Conservation (phyloP, 768 basidiomycete species). For the Leccinellum luteum region DNA sequence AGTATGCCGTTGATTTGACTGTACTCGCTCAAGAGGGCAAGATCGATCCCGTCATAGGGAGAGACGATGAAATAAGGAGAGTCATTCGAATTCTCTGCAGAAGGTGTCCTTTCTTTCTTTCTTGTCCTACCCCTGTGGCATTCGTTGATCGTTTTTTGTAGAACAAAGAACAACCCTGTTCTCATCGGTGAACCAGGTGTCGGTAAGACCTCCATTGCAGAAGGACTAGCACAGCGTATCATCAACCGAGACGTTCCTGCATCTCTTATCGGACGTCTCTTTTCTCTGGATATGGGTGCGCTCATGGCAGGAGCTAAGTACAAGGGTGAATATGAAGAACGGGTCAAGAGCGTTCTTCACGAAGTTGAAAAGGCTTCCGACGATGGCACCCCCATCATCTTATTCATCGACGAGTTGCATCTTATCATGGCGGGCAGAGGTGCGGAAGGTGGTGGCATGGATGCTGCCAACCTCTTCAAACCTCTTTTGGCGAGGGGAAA, state of each 20-base stretch:
- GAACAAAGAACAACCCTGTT: constrained; percentile 97
- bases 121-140: neutral
- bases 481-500: constrained; percentile 88
- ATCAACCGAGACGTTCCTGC: constrained; percentile 90
- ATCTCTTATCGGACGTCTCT: constrained; percentile 69
- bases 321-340: constrained; percentile 96
- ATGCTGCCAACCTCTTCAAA: constrained; percentile 90
- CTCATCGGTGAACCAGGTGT: constrained; percentile 94
- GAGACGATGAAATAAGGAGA: constrained; percentile 89
- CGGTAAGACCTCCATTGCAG: constrained; percentile 93
- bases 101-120: constrained; percentile 41
- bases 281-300: constrained; percentile 91
- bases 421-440: constrained; percentile 91
- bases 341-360: constrained; percentile 86
- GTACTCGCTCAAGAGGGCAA: constrained; percentile 88
- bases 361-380: constrained; percentile 89
- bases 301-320: constrained; percentile 92
- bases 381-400: constrained; percentile 75
- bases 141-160: constrained; percentile 27
- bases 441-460: constrained; percentile 85
- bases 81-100: constrained; percentile 80
- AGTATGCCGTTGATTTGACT: constrained; percentile 86
- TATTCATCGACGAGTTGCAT: constrained; percentile 95
- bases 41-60: constrained; percentile 92
- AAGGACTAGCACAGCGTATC: constrained; percentile 94